A percentile compares a stretch with the other conserved stretches of the same genome.
Conservation (phyloP, 495 filamentous ascomycete genomes). For the Tuber calosporum region DNA sequence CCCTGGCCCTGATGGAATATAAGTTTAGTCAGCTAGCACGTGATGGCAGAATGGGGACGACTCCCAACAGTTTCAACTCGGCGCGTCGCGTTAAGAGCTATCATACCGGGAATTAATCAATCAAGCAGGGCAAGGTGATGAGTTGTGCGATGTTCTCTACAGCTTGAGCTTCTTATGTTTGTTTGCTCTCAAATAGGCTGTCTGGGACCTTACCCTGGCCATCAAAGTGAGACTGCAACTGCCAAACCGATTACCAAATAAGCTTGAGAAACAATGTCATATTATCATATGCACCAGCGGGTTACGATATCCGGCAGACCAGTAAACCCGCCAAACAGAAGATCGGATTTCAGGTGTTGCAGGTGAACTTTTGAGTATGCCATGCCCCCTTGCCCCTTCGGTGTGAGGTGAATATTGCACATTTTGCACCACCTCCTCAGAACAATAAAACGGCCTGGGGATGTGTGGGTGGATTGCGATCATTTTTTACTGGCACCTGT, state of each 20-base stretch:
- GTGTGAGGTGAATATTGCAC: not conserved
- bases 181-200: not conserved
- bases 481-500: not conserved
- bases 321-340: not conserved
- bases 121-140: not conserved
- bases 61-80: slow-evolving; percentile 27
- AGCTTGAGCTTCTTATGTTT: not conserved
- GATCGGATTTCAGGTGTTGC: not conserved
- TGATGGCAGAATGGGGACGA: slow-evolving; percentile 10
- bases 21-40: slow-evolving; percentile 31
- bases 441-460: not conserved
- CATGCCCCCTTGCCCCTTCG: not conserved
- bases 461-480: not conserved
- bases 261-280: not conserved
- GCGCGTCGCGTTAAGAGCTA: slow-evolving; percentile 17
- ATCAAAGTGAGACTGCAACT: not conserved
- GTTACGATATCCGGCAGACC: not conserved
- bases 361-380: not conserved
- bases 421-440: not conserved
- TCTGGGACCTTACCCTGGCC: not conserved
- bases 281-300: not conserved
- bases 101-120: not conserved
- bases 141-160: not conserved
- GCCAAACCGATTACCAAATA: not conserved
- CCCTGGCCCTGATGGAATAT: slow-evolving; percentile 28